Base-by-base conservation (phyloP, 2,329 filamentous ascomycete species). In the Phaeophleospora eucalypticola region DNA sequence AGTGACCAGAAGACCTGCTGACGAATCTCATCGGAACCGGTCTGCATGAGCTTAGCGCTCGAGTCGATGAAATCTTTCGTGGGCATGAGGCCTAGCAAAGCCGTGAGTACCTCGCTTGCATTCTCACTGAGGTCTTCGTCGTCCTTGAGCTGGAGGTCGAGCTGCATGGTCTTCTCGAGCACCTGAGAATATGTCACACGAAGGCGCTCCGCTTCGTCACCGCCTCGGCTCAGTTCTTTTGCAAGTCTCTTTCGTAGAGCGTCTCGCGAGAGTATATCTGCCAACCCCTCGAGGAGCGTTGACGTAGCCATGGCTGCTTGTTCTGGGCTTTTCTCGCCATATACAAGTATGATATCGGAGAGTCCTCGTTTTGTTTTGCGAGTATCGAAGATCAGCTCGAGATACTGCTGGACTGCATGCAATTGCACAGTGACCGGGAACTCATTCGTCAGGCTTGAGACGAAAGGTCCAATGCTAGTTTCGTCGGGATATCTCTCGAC, bases 41-140 rank as follows among this genome's bases (percentile, higher is more conserved):
- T 81, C 56, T 87, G 80, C 29, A 97, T 80, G 21, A 98, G 76
- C 20, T 82, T 81, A 63, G 95, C 87, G 34, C 94, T 85, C 8
- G 89, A 87, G 65, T 88, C 87, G 66, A 97, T 82, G 66, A 97
- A 93, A 68, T 96, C 89, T 43, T 82, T 78, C 2, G 91, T 89
- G 0, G 90, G 91, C 35, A 95, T 76, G 4, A 96, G 79, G 53
- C 87, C 85, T 41, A 98, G 77, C n/a, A 95, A 73, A 52, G 86
- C 85, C 15, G 86, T 82, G 39, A 97, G 76, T 1, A 88, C 80
- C 46, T 86, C 81, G 33, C 86, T 84, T 60, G 74, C 74, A 18
- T 70, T 70, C 6, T 68, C 61, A 33, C 66, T 63, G 4, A 71
- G 57, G 39, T 61, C 58, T 1, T 57, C 58, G 9, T 65, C 64